A percentile compares a stretch with the other conserved stretches of the same genome.
These are phyloP conservation scores for Pichia ethanolica DNA, from an alignment of 805 yeast species.

Conservation along the genomic window DNA sequence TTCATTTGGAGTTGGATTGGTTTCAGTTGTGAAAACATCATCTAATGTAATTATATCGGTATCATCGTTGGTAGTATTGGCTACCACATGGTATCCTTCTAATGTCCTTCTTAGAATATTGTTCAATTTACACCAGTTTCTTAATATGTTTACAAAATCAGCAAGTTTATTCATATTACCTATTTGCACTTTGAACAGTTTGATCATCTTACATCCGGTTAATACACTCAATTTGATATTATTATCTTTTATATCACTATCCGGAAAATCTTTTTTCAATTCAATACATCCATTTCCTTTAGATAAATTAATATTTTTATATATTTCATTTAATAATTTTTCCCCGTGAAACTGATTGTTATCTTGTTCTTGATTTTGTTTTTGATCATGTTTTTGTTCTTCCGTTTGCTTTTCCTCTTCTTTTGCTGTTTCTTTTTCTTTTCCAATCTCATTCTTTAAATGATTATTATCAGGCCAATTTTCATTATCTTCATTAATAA, in stretches of 20 bases:
- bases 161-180: constrained; percentile 14
- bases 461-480: constrained; percentile 14
- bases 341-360: not conserved
- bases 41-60: no score
- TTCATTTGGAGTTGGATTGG: no score
- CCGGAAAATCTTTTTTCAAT: not conserved
- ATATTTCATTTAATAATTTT: constrained; percentile 15
- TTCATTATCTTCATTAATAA: constrained; percentile 20
- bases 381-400: no score
- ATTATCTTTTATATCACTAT: no score
- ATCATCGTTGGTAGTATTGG: no score
- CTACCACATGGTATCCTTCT: no score
- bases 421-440: no score
- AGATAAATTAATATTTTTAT: constrained; percentile 13
- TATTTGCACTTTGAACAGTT: constrained; percentile 23
- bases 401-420: no score
- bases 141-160: constrained; percentile 15
- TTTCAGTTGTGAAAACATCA: no score
- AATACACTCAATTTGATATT: constrained; percentile 5
- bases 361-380: not conserved
- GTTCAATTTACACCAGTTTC: constrained; percentile 25
- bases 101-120: constrained; percentile 14
- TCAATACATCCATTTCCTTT: not conserved
- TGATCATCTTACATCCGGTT: constrained; percentile 25
- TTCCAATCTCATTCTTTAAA: no score